Percentiles rank a stretch among this genome's conserved stretches.
phyloP scores from a whole-genome alignment of 331 rosid genomes.

The Spiraea crenata region DNA sequence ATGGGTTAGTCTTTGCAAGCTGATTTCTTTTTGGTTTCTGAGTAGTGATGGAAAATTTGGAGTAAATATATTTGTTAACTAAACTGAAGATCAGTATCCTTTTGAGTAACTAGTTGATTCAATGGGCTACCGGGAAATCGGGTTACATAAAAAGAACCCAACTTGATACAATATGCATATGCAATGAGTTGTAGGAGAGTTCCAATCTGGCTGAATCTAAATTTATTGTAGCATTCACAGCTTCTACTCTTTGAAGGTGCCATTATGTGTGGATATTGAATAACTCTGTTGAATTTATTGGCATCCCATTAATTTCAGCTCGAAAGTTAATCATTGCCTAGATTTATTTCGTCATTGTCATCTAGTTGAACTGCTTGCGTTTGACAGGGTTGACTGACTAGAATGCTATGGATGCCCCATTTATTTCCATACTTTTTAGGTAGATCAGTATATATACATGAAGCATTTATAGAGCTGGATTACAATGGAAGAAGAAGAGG shows the following conservation, averaged over 20 bases:
- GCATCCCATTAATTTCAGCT: not conserved
- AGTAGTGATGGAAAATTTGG: slow-evolving; percentile 13
- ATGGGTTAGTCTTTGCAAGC: not conserved
- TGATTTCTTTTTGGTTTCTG: not conserved
- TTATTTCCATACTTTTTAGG: slow-evolving; percentile 32
- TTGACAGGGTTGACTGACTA: not conserved
- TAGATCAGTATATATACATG: slow-evolving; percentile 28
- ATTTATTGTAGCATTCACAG: not conserved
- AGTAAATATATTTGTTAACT: not conserved
- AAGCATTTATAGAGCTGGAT: slow-evolving; percentile 29
- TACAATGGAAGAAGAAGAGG: slow-evolving; percentile 79
- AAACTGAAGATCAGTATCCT: slow-evolving; percentile 6
- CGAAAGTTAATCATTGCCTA: not conserved
- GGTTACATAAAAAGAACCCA: slow-evolving; percentile 4
- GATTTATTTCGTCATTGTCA: not conserved
- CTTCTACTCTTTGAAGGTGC: not conserved
- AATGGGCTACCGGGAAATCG: not conserved
- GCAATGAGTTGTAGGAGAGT: not conserved
- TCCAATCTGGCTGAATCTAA: not conserved
- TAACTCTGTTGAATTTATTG: not conserved
- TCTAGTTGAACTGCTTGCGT: not conserved
- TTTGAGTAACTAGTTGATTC: slow-evolving; percentile 12
- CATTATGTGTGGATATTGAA: not conserved
- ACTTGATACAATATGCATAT: not conserved
- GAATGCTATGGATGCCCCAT: not conserved